Conservation (phyloP, 306 rosid genomes). For the Psophocarpus tetragonolobus region DNA sequence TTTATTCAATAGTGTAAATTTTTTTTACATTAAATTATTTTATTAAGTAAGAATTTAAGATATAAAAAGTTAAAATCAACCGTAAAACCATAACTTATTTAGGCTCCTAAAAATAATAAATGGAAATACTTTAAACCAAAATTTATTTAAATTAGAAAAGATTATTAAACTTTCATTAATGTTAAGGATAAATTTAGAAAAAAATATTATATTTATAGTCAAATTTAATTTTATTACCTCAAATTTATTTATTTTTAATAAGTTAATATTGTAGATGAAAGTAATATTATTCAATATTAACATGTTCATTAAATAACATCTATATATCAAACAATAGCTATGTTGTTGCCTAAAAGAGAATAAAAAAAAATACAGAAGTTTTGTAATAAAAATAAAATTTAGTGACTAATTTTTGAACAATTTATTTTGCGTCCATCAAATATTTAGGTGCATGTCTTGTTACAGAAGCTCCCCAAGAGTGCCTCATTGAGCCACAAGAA, state of each 20-base stretch:
- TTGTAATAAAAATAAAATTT: background rate
- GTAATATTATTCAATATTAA: background rate
- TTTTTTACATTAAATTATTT: too few species aligned
- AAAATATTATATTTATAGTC: too few species aligned
- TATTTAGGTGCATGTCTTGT: background rate
- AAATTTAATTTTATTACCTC: too few species aligned
- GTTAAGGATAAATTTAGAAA: too few species aligned
- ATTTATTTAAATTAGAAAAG: too few species aligned
- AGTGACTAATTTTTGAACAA: background rate
- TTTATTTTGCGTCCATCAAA: background rate
- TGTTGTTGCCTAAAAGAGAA: background rate
- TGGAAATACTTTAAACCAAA: background rate
- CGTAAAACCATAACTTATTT: background rate
- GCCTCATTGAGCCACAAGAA: conserved; percentile 97
- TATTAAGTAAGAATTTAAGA: too few species aligned
- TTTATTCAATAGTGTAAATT: too few species aligned
- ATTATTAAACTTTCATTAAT: too few species aligned
- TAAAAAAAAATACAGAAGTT: background rate
- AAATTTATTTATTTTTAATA: too few species aligned
- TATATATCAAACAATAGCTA: background rate
- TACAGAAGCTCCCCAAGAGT: too few species aligned
- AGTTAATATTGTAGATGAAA: too few species aligned
- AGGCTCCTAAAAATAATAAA: background rate
- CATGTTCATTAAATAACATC: background rate
- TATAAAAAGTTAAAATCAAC: too few species aligned